Evolutionary conservation across 2,329 filamentous ascomycete genomes (phyloP).

Genomic region (Didymosphaeria variabile): DNA sequence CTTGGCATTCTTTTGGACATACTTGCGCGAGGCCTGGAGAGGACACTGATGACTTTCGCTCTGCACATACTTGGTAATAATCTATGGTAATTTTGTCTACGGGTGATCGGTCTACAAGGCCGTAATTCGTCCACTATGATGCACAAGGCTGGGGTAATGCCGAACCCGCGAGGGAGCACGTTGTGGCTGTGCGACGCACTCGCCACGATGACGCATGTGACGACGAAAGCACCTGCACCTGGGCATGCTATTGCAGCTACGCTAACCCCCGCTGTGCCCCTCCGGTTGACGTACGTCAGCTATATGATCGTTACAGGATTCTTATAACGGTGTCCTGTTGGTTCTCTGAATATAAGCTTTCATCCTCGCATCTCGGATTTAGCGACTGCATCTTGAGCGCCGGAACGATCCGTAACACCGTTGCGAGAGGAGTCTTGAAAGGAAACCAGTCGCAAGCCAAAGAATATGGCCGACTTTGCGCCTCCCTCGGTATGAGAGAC

Average conservation of each 20-base stretch:
- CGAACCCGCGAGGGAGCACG: neutral
- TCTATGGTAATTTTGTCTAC: conserved; percentile 18
- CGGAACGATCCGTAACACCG: neutral
- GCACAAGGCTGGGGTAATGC: neutral
- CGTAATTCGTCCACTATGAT: neutral
- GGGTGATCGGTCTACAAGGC: neutral
- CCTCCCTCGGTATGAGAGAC: conserved; percentile 43
- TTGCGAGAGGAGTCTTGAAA: neutral
- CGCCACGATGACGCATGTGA: conserved; percentile 2
- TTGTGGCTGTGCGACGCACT: neutral
- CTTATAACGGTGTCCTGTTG: neutral
- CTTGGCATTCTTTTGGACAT: conserved; percentile 25
- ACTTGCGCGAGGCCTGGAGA: neutral
- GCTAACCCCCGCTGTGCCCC: neutral
- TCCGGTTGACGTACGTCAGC: neutral
- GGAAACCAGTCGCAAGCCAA: neutral
- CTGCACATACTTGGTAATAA: conserved; percentile 38
- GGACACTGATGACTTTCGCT: conserved; percentile 22
- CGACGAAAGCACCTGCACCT: neutral
- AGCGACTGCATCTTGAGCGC: neutral
- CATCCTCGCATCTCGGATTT: neutral
- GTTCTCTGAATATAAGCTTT: neutral
- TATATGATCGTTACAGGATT: neutral
- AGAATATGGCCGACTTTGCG: conserved; percentile 45
- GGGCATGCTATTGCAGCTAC: neutral